These are phyloP conservation scores for Thermothielavioides terrestris DNA, from an alignment of 495 filamentous ascomycete species.

Conservation along the genomic window DNA sequence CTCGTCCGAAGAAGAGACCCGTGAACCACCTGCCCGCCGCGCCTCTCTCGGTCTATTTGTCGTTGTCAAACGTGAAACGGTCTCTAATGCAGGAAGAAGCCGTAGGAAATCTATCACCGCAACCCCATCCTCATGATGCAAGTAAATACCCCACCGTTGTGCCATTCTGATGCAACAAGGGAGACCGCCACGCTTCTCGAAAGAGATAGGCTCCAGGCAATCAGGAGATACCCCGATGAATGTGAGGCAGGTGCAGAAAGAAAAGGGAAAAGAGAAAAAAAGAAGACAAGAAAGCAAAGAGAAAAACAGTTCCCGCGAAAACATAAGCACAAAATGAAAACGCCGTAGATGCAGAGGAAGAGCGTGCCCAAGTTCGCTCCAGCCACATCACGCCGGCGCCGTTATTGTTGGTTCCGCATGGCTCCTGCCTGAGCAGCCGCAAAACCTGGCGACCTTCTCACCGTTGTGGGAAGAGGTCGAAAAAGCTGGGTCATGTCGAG, in stretches of 20 bases:
- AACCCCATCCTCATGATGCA: conserved; percentile 35
- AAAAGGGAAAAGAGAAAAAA: conserved; percentile 7
- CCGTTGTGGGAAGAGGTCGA: conserved; percentile 36
- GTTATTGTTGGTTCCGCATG: conserved; percentile 14
- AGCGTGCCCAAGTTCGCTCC: conserved; percentile 6
- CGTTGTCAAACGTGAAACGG: conserved; percentile 22
- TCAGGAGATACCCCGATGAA: conserved; percentile 1
- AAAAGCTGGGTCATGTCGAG: conserved; percentile 62
- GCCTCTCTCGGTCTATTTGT: conserved; percentile 24
- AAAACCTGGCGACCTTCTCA: conserved; percentile 26
- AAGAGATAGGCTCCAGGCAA: conserved; percentile 5
- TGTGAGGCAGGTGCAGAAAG: neutral
- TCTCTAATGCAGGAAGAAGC: conserved; percentile 27
- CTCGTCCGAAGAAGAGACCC: conserved; percentile 10
- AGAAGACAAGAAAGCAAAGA: conserved; percentile 11
- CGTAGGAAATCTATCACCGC: conserved; percentile 34
- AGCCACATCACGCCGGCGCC: conserved; percentile 15
- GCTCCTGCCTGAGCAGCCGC: conserved; percentile 22
- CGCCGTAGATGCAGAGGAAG: conserved; percentile 23
- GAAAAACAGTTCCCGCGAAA: conserved; percentile 12
- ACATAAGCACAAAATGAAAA: conserved; percentile 15
- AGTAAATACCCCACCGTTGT: conserved; percentile 32
- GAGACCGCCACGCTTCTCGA: conserved; percentile 27
- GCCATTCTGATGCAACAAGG: conserved; percentile 38
- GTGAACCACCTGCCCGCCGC: conserved; percentile 12